These are phyloP conservation scores for Phaeotremella fagi DNA, from an alignment of 768 basidiomycete species.

Conservation along the genomic window DNA sequence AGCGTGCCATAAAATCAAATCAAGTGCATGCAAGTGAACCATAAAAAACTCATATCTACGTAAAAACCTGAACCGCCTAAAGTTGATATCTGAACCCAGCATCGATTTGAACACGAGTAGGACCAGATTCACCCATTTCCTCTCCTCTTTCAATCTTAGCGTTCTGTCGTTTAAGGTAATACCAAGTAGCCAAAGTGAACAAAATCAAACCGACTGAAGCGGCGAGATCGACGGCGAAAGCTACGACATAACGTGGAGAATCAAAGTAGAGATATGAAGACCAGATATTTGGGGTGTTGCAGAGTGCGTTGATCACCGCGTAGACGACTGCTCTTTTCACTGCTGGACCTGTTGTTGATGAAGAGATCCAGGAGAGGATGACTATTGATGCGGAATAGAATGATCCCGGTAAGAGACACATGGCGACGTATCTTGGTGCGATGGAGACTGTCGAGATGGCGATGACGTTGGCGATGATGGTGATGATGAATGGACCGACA, in stretches of 20 bases:
- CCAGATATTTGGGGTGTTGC: slow-evolving; percentile 42
- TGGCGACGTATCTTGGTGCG: slow-evolving; percentile 42
- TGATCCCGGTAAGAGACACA: slow-evolving; percentile 40
- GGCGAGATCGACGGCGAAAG: slow-evolving; percentile 44
- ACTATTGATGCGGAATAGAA: slow-evolving; percentile 41
- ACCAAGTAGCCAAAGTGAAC: slow-evolving; percentile 21
- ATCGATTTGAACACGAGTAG: slow-evolving; percentile 33
- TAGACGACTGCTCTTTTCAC: slow-evolving; percentile 45
- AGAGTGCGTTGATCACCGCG: slow-evolving; percentile 39
- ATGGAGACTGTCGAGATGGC: slow-evolving; percentile 38
- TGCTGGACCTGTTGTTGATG: slow-evolving; percentile 31
- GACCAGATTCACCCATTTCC: slow-evolving; percentile 30
- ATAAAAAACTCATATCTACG: too few relatives aligned
- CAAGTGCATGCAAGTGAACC: too few relatives aligned
- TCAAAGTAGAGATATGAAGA: slow-evolving; percentile 45
- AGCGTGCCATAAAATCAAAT: too few relatives aligned
- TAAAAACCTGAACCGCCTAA: slow-evolving; percentile 11
- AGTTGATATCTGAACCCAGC: slow-evolving; percentile 44
- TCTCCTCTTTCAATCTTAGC: slow-evolving; percentile 37
- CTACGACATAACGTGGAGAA: slow-evolving; percentile 39
- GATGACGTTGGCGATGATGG: slow-evolving; percentile 42
- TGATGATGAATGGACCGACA: slow-evolving; percentile 27
- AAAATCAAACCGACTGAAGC: slow-evolving; percentile 33
- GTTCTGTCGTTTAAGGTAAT: slow-evolving; percentile 43
- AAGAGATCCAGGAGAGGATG: slow-evolving; percentile 44